Conservation (phyloP, 164 flowering plant genomes). For the Aristolochia contorta region DNA sequence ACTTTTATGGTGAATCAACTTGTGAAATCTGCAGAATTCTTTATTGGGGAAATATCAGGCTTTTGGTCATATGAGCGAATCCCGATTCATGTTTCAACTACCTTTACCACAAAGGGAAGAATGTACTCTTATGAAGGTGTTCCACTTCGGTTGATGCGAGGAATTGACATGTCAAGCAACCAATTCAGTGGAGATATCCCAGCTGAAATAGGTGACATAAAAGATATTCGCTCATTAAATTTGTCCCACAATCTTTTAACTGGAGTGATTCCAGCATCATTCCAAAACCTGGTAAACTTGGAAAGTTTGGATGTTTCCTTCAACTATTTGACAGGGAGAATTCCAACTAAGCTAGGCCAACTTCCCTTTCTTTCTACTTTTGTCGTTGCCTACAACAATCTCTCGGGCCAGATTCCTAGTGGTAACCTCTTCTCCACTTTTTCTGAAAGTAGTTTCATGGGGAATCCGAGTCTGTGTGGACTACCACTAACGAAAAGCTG, state of each 20-base stretch:
- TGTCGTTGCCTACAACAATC: neutral
- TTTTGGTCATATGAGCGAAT: neutral
- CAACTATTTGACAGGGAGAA: constrained; percentile 1
- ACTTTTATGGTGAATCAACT: neutral
- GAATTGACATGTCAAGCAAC: constrained; percentile 7
- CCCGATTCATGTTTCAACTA: too few relatives aligned
- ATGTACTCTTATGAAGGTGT: constrained; percentile 1
- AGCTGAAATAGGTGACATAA: constrained; percentile 3
- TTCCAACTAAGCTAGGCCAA: constrained; percentile 1
- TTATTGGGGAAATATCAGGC: neutral
- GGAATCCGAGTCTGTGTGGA: constrained; percentile 8
- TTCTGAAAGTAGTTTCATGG: neutral
- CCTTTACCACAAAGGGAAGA: constrained; percentile 2
- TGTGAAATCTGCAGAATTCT: neutral
- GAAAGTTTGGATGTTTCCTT: constrained; percentile 10
- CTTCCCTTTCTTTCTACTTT: constrained; percentile 9
- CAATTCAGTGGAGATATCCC: constrained; percentile 6
- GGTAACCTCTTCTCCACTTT: neutral
- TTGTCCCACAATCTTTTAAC: constrained; percentile 3
- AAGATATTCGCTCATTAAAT: constrained; percentile 4
- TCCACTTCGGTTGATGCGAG: constrained; percentile 4
- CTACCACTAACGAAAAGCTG: neutral
- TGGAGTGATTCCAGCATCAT: constrained; percentile 1
- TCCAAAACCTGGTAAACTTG: neutral
- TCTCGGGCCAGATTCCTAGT: neutral